Conservation (phyloP, 2,329 filamentous ascomycete species). For the Sporothrix variecibatus region DNA sequence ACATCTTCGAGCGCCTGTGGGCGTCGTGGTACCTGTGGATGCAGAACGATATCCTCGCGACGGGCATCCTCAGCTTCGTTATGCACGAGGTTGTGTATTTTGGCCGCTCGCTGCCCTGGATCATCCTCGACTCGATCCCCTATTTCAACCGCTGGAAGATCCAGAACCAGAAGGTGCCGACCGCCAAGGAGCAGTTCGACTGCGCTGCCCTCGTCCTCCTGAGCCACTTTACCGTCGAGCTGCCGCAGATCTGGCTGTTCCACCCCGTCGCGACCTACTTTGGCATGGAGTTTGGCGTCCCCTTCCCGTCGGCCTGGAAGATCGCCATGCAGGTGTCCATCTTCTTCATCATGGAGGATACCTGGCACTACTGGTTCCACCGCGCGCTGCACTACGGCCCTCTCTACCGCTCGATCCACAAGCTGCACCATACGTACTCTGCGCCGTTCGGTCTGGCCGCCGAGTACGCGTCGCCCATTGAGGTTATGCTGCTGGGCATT, state of each 20-base stretch:
- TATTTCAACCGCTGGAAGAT: constrained; percentile 94
- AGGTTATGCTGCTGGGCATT: constrained; percentile 90
- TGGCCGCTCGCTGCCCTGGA: constrained; percentile 85
- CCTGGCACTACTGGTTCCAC: constrained; percentile 98
- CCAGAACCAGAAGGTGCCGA: constrained; percentile 86
- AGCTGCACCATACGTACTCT: constrained; percentile 98
- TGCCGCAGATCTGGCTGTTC: constrained; percentile 99
- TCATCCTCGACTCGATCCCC: constrained; percentile 85
- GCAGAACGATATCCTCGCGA: constrained; percentile 95
- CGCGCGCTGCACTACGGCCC: constrained; percentile 90
- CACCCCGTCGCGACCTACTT: constrained; percentile 93
- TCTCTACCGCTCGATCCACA: constrained; percentile 95
- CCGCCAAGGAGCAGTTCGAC: constrained; percentile 89
- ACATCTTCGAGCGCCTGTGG: constrained; percentile 86
- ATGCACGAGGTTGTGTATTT: constrained; percentile 97
- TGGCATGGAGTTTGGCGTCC: constrained; percentile 83
- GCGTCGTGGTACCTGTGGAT: constrained; percentile 96
- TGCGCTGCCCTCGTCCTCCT: constrained; percentile 91
- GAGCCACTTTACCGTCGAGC: constrained; percentile 95
- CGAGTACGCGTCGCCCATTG: constrained; percentile 96
- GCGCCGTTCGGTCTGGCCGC: constrained; percentile 95
- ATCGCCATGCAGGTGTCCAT: constrained; percentile 90
- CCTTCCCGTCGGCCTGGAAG: constrained; percentile 81
- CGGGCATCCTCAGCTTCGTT: constrained; percentile 94
- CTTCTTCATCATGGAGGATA: constrained; percentile 94